Evolutionary conservation across 192 early-diverging fungal species (phyloP), one percentile per base, ranked within the genome.

Genomic region (Linnemannia elongata): DNA sequence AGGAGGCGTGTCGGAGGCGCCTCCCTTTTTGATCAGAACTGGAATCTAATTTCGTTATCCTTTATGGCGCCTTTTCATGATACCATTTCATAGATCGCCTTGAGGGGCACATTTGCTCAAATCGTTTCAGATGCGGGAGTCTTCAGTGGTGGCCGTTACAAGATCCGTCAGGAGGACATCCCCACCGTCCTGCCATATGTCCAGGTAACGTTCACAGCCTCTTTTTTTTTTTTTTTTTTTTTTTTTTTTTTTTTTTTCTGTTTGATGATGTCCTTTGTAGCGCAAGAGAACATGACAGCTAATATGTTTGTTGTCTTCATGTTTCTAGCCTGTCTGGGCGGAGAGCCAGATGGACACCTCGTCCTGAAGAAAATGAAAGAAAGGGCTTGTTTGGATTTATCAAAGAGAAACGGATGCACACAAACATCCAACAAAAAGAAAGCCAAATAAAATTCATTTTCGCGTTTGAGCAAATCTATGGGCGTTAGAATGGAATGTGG

Each of bases 71-170:
- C 15, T 20, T 36, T 33, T 36, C n/a, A n/a, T n/a, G n/a, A n/a
- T n/a, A n/a, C n/a, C n/a, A n/a, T n/a, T n/a, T n/a, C 27, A 44
- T 77, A 86, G 83, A 30, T 60, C 24, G 36, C 71, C 3, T 45
- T 86, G 20, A 69, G 78, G 42, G 83, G 71, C 33, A 76, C 45
- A 12, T 80, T 68, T 42, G 83, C 83, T 0, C 73, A 72, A 38
- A 72, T 86, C 52, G 69, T 86, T 27, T 36, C 75, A 30, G 83
- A 86, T 45, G 83, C 79, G 0, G 74, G 79, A 8, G 71, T 38
- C 4, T 75, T 86, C 35, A 86, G 83, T 60, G 75, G 75, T 5
- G 83, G 83, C 60, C 49, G 79, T 17, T 86, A 86, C 75, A 86
- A 76, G 60, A 70, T 80, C 57, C 80, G 80, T 49, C 66, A 71